These are phyloP conservation scores for Tolypocladium album DNA, from an alignment of 2,329 filamentous ascomycete species.

Conservation along the genomic window DNA sequence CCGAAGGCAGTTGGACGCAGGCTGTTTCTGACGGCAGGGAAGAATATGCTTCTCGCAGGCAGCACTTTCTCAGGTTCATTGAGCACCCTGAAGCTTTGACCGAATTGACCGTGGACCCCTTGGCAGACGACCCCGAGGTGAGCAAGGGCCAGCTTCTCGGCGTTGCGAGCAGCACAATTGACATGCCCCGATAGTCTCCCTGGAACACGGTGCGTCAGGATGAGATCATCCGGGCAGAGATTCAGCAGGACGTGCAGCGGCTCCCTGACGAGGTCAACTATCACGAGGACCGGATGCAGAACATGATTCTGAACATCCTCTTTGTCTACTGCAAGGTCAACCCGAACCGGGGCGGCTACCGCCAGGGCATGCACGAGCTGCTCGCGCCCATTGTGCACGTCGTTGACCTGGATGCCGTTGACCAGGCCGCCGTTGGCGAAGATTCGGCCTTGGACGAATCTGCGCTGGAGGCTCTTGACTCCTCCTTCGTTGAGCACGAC, in stretches of 20 bases:
- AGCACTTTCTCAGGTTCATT: constrained; percentile 71
- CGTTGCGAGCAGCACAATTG: neutral
- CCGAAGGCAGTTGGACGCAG: constrained; percentile 56
- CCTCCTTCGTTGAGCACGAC: constrained; percentile 75
- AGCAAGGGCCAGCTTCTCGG: constrained; percentile 7
- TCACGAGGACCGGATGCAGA: constrained; percentile 66
- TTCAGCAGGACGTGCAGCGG: constrained; percentile 86
- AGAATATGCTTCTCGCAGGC: constrained; percentile 61
- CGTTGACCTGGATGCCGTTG: constrained; percentile 69
- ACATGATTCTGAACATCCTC: constrained; percentile 74
- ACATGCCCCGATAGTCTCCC: constrained; percentile 51
- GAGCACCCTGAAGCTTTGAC: constrained; percentile 72
- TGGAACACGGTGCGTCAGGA: constrained; percentile 84
- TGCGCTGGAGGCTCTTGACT: constrained; percentile 60
- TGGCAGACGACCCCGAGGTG: constrained; percentile 66
- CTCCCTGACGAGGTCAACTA: constrained; percentile 91
- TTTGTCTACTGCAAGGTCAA: constrained; percentile 95
- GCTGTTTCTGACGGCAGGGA: constrained; percentile 57
- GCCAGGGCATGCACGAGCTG: constrained; percentile 98
- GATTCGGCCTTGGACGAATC: constrained; percentile 30
- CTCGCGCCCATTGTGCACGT: constrained; percentile 83
- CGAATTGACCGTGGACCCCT: constrained; percentile 63
- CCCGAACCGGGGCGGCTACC: constrained; percentile 73
- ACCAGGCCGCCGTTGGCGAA: constrained; percentile 27
- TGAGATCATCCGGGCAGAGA: constrained; percentile 75